Base-by-base conservation (phyloP, 352 stramenopile genomes). In the Globisporangium middletonii region DNA sequence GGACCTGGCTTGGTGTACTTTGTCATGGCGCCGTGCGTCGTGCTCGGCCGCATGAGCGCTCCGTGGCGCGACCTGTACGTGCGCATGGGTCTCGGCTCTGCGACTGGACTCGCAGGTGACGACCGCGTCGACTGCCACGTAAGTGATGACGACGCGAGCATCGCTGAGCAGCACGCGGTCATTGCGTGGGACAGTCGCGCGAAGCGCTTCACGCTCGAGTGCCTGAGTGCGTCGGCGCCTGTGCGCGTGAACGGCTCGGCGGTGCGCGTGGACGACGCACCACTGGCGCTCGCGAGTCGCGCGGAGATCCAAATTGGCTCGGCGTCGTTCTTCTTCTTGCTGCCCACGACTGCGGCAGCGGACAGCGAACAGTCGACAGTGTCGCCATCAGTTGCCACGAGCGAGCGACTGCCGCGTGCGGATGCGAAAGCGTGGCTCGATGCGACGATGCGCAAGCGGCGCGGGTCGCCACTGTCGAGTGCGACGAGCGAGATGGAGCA, bases 271-370 rank as follows among this genome's bases (percentile, higher is more conserved):
- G 72, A 74, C 1, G 83, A 72, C 15, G 50, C 67, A 3, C 83
- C 83, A 13, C 42, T 75, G 18, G 30, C 50, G 23, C 70, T 95
- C 0, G 50, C 50, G 27, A 93, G 72, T 53, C 70, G 68, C 46
- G 83, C 72, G 44, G 48, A 87, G 19, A 66, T 95, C 38, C 77
- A 88, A 51, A 75, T 95, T 44, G 85, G 83, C n/a, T 68, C 81
- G 0, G 75, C 64, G 46, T 65, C 78, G 18, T 86, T 87, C 53
- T 87, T 86, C 62, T 93, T 95, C 42, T 53, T 95, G 59, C 68
- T 95, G 13, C 85, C 85, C 16, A 83, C 1, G 13, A 18, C 23
- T 3, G 19, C 35, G 30, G 18, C 16, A 18, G n/a, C 15, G 18
- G n/a, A 65, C 12, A 52, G 28, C 18, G 27, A 53, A 3, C 23